These are phyloP conservation scores for Backusella parvicylindrica DNA, from an alignment of 192 early-diverging fungal genomes.

Conservation along the genomic window DNA sequence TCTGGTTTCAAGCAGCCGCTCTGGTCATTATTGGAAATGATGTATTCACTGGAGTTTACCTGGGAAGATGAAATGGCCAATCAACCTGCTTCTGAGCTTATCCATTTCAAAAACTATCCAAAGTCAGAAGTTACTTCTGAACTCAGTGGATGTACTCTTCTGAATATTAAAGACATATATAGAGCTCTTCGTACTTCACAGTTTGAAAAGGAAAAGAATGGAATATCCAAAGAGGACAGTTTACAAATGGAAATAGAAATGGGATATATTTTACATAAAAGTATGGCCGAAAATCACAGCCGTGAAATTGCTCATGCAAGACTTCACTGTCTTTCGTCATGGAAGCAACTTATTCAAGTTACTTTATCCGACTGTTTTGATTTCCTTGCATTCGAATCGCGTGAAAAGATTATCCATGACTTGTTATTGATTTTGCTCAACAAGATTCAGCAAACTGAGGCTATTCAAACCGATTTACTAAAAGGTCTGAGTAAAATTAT, in stretches of 20 bases:
- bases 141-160: slow-evolving; percentile 50
- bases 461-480: slow-evolving; percentile 44
- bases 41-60: slow-evolving; percentile 66
- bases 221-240: neutral
- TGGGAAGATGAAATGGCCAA: slow-evolving; percentile 40
- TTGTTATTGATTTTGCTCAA: slow-evolving; percentile 65
- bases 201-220: neutral
- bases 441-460: slow-evolving; percentile 41
- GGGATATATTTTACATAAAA: slow-evolving; percentile 54
- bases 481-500: slow-evolving; percentile 54
- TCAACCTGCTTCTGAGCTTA: slow-evolving; percentile 21
- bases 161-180: slow-evolving; percentile 50
- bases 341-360: slow-evolving; percentile 80
- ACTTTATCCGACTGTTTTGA: slow-evolving; percentile 64
- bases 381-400: slow-evolving; percentile 55
- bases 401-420: slow-evolving; percentile 60
- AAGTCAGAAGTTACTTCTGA: slow-evolving; percentile 26
- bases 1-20: slow-evolving; percentile 57
- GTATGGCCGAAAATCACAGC: slow-evolving; percentile 71
- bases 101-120: slow-evolving; percentile 33
- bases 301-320: slow-evolving; percentile 68
- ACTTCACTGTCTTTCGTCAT: slow-evolving; percentile 68
- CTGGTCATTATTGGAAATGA: slow-evolving; percentile 71
- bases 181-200: neutral
- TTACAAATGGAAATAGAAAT: slow-evolving; percentile 48